These are phyloP conservation scores for Neolentinus lepideus DNA, from an alignment of 1,284 basidiomycete species.

Conservation along the genomic window DNA sequence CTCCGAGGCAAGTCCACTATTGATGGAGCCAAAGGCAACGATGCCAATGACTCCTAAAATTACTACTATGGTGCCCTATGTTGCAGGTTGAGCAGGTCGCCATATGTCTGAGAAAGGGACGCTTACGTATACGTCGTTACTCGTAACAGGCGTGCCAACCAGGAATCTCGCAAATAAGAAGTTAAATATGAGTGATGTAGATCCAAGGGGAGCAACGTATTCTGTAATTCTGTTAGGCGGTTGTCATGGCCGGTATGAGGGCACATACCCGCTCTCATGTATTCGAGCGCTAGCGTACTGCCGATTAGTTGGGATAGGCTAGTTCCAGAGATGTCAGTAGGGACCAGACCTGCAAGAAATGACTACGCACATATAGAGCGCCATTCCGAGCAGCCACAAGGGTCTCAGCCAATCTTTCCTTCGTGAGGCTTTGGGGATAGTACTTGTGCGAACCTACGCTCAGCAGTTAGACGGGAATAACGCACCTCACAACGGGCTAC, in stretches of 20 bases:
- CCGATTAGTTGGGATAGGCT: constrained; percentile 82
- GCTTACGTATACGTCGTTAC: constrained; percentile 70
- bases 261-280: constrained; percentile 70
- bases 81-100: constrained; percentile 5
- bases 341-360: background rate
- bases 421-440: constrained; percentile 62
- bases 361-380: constrained; percentile 63
- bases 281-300: constrained; percentile 78
- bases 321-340: background rate
- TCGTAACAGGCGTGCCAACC: constrained; percentile 76
- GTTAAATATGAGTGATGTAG: constrained; percentile 83
- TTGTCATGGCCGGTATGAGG: background rate
- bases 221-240: constrained; percentile 31
- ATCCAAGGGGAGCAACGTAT: constrained; percentile 81
- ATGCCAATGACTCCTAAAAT: constrained; percentile 81
- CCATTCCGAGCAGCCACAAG: constrained; percentile 78
- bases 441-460: constrained; percentile 56
- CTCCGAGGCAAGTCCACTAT: constrained; percentile 62
- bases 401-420: constrained; percentile 70
- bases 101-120: background rate
- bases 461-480: constrained; percentile 2
- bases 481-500: constrained; percentile 14
- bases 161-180: constrained; percentile 82
- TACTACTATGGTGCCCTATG: constrained; percentile 73
- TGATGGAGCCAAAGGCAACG: constrained; percentile 80